Evolutionary conservation across 495 filamentous ascomycete species (phyloP).

Genomic region (Tricharina praecox): DNA sequence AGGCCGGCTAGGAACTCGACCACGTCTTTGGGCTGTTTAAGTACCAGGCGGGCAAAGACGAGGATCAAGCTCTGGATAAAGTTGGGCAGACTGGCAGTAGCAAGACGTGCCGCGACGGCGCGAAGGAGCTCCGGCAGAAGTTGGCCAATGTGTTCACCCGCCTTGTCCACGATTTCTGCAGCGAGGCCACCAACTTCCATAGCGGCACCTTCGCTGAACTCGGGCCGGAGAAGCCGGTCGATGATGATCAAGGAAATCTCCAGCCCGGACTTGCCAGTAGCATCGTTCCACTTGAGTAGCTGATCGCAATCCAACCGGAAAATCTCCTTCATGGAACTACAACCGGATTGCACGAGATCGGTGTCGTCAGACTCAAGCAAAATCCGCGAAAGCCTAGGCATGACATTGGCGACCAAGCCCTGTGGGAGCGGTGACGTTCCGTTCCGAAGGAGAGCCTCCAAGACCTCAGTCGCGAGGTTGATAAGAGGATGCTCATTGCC

Average conservation of each 20-base stretch:
- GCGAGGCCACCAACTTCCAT: conserved; percentile 89
- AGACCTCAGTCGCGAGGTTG: conserved; percentile 56
- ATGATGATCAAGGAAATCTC: conserved; percentile 83
- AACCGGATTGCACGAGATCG: conserved; percentile 74
- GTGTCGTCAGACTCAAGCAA: conserved; percentile 64
- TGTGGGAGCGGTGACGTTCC: conserved; percentile 67
- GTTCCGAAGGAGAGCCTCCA: conserved; percentile 64
- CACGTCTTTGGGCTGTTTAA: conserved; percentile 72
- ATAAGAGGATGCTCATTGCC: conserved; percentile 70
- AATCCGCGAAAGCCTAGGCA: conserved; percentile 73
- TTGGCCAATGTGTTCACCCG: conserved; percentile 63
- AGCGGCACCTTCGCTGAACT: conserved; percentile 77
- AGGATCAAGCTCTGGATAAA: conserved; percentile 88
- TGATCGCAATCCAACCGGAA: conserved; percentile 74
- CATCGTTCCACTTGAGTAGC: conserved; percentile 62
- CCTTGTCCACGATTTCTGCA: conserved; percentile 80
- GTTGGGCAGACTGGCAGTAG: conserved; percentile 57
- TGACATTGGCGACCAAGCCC: conserved; percentile 65
- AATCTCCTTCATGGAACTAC: conserved; percentile 70
- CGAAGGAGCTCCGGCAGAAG: conserved; percentile 77
- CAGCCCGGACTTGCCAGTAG: conserved; percentile 61
- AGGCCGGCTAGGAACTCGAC: conserved; percentile 78
- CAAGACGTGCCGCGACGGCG: conserved; percentile 74
- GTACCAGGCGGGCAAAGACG: conserved; percentile 78
- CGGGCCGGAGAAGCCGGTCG: conserved; percentile 69